A percentile compares a stretch with the other conserved stretches of the same genome.
Evolutionary conservation across 441 rosid species (phyloP).

Genomic region (Adansonia grandidieri): DNA sequence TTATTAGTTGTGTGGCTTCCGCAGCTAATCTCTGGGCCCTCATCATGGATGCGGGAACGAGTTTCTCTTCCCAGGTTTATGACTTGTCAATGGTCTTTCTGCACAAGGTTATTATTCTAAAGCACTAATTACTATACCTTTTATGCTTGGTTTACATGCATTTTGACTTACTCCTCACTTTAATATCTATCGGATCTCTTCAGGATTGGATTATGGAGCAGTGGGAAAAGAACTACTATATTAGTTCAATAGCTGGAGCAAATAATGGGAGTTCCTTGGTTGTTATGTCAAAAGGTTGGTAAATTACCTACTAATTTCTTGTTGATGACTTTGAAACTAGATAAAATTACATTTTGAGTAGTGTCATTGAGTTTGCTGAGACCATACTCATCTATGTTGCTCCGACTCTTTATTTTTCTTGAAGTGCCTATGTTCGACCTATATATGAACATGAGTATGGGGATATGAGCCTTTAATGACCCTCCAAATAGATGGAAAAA

Average conservation of each 20-base stretch:
- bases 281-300: too few relatives aligned
- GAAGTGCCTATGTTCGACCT: too few relatives aligned
- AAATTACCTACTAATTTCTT: too few relatives aligned
- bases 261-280: too few relatives aligned
- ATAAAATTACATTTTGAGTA: background rate
- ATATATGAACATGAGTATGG: too few relatives aligned
- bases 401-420: too few relatives aligned
- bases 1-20: conserved; percentile 86
- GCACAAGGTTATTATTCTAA: conserved; percentile 65
- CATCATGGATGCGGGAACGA: conserved; percentile 96
- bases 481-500: too few relatives aligned
- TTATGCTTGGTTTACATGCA: conserved; percentile 19
- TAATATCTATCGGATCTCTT: conserved; percentile 23
- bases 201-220: too few relatives aligned
- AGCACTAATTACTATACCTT: conserved; percentile 5
- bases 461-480: too few relatives aligned
- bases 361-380: background rate
- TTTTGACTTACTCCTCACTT: conserved; percentile 16
- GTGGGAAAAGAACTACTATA: too few relatives aligned
- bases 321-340: background rate
- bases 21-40: conserved; percentile 86
- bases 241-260: too few relatives aligned
- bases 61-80: conserved; percentile 79
- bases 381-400: background rate
- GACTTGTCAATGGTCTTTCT: conserved; percentile 73